A percentile compares a stretch with the other conserved stretches of the same genome.
Conservation (phyloP, 345 rosid genomes). For the Linum lewisii region DNA sequence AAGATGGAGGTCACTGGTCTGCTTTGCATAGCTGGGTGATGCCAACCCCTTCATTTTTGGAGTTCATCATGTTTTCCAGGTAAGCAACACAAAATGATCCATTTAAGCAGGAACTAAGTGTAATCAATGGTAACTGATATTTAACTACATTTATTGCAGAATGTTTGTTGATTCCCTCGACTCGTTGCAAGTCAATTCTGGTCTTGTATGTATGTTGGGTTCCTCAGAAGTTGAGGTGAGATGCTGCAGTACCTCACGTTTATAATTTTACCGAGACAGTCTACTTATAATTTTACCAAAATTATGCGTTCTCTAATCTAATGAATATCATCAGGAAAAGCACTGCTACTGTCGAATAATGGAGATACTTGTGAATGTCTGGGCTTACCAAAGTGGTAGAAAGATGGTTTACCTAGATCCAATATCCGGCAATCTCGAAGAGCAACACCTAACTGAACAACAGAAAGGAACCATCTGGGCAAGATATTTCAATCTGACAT, state of each 20-base stretch:
- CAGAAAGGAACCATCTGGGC: constrained; percentile 70
- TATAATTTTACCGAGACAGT: not conserved
- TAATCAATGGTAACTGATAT: not conserved
- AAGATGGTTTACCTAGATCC: constrained; percentile 91
- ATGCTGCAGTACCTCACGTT: not conserved
- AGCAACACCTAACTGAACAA: constrained; percentile 61
- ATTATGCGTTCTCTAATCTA: constrained; percentile 4
- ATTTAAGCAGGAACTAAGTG: not conserved
- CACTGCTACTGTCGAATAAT: constrained; percentile 84
- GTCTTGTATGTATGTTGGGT: constrained; percentile 48
- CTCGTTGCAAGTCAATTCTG: constrained; percentile 48
- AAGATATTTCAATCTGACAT: constrained; percentile 59
- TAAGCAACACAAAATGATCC: constrained; percentile 12
- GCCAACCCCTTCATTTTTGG: constrained; percentile 93
- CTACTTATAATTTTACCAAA: not conserved
- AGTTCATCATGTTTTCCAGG: constrained; percentile 89
- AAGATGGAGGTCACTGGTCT: constrained; percentile 88
- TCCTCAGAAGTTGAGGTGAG: constrained; percentile 64
- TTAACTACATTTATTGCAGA: constrained; percentile 33
- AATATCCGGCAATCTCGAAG: constrained; percentile 47
- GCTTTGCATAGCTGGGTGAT: constrained; percentile 91
- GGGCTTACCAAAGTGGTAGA: constrained; percentile 90
- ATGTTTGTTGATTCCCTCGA: constrained; percentile 91
- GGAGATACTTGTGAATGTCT: constrained; percentile 78
- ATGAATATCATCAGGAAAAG: constrained; percentile 42